phyloP scores from a whole-genome alignment of 305 asterid species.

The Fraxinus paxiana region DNA sequence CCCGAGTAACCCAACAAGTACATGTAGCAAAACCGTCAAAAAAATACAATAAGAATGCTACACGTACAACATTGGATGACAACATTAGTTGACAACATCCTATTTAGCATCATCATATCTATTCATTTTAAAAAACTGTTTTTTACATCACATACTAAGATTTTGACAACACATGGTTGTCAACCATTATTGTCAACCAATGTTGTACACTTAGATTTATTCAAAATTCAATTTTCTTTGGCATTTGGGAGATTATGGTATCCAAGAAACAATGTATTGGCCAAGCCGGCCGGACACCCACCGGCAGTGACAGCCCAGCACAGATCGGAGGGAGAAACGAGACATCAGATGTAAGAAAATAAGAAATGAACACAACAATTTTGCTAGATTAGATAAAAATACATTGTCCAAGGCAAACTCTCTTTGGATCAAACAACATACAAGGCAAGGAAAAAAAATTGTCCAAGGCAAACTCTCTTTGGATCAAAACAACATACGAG shows the following conservation, averaged over 20 bases:
- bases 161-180: no score
- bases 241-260: background rate
- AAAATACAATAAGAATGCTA: no score
- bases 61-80: no score
- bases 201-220: no score
- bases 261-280: background rate
- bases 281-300: background rate
- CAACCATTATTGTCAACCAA: no score
- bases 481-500: constrained; percentile 12
- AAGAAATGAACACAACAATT: constrained; percentile 7
- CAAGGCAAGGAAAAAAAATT: background rate
- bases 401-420: constrained; percentile 6
- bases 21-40: no score
- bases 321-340: background rate
- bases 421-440: background rate
- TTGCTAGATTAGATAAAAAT: background rate
- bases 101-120: no score
- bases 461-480: constrained; percentile 6
- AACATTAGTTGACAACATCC: no score
- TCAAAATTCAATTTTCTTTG: background rate
- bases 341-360: background rate
- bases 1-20: no score
- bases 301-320: background rate
- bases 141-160: no score
- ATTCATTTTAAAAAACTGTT: no score